Conservation (phyloP, 495 filamentous ascomycete species). For the Penicillium antarcticum region DNA sequence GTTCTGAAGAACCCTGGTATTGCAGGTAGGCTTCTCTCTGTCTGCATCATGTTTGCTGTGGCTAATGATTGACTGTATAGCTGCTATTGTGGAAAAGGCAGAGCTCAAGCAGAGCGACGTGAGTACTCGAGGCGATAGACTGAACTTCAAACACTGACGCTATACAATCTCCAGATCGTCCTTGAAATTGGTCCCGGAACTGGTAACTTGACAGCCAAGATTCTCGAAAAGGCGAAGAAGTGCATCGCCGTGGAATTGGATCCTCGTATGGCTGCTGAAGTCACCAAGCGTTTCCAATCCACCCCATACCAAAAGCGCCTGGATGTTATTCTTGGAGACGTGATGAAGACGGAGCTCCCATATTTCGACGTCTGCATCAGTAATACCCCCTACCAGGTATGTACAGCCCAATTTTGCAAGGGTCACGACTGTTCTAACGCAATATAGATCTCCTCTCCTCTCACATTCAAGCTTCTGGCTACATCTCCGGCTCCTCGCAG, state of each 20-base stretch:
- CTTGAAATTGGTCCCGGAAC: constrained; percentile 77
- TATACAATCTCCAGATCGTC: constrained; percentile 45
- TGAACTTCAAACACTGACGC: not conserved
- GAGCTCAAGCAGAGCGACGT: constrained; percentile 85
- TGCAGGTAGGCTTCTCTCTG: constrained; percentile 51
- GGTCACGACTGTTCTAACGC: not conserved
- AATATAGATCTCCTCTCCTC: constrained; percentile 75
- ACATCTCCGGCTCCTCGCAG: constrained; percentile 70
- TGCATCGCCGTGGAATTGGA: constrained; percentile 91
- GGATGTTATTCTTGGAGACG: constrained; percentile 85
- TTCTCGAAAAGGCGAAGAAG: constrained; percentile 81
- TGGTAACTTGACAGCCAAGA: constrained; percentile 84
- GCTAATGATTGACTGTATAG: not conserved
- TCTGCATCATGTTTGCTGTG: not conserved
- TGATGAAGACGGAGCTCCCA: constrained; percentile 85
- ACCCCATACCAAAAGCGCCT: constrained; percentile 75
- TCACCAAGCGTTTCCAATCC: constrained; percentile 90
- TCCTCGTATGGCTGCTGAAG: constrained; percentile 93
- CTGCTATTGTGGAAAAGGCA: constrained; percentile 78
- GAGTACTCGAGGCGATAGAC: constrained; percentile 8
- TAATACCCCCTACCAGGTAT: constrained; percentile 85
- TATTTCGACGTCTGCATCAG: constrained; percentile 89
- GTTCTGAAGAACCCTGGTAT: constrained; percentile 95
- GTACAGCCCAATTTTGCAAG: not conserved
- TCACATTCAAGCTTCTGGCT: constrained; percentile 85